A percentile compares a stretch with the other conserved stretches of the same genome.
Evolutionary conservation across 345 rosid genomes (phyloP).

Genomic region (Acer campestre): DNA sequence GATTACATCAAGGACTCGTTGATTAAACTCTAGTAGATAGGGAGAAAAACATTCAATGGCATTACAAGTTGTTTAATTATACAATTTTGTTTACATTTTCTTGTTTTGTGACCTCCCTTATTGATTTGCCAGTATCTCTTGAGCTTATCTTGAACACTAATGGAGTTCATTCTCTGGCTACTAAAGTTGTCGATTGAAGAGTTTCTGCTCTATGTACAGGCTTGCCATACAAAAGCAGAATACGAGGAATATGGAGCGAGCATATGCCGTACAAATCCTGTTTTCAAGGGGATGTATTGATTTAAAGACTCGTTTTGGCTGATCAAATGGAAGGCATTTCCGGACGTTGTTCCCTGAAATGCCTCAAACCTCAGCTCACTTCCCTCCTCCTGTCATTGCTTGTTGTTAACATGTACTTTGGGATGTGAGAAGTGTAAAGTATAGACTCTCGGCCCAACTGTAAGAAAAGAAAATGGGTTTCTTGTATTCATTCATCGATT

Average conservation of each 20-base stretch:
- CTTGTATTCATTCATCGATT: slow-evolving; percentile 41
- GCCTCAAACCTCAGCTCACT: slow-evolving; percentile 6
- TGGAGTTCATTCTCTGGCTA: neutral
- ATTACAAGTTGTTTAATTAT: neutral
- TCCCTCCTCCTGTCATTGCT: slow-evolving; percentile 5
- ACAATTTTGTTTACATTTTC: neutral
- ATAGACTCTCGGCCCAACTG: slow-evolving; percentile 6
- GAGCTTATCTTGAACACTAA: neutral
- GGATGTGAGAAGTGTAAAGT: slow-evolving; percentile 16
- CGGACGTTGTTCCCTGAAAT: slow-evolving; percentile 5
- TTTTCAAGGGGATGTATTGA: slow-evolving; percentile 98
- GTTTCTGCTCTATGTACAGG: slow-evolving; percentile 45
- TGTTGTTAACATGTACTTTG: slow-evolving; percentile 14
- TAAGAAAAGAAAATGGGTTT: slow-evolving; percentile 2
- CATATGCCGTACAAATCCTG: slow-evolving; percentile 99
- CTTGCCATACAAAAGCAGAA: slow-evolving; percentile 97
- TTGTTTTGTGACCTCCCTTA: neutral
- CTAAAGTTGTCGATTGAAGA: neutral
- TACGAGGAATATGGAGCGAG: slow-evolving; percentile 98
- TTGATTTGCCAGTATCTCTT: neutral
- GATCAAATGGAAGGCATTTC: neutral
- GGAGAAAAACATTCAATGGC: neutral
- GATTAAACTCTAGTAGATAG: neutral
- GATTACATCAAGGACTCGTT: neutral
- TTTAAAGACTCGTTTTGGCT: slow-evolving; percentile 17